These are phyloP conservation scores for Acacia confusa DNA, from an alignment of 306 rosid genomes.

Conservation along the genomic window DNA sequence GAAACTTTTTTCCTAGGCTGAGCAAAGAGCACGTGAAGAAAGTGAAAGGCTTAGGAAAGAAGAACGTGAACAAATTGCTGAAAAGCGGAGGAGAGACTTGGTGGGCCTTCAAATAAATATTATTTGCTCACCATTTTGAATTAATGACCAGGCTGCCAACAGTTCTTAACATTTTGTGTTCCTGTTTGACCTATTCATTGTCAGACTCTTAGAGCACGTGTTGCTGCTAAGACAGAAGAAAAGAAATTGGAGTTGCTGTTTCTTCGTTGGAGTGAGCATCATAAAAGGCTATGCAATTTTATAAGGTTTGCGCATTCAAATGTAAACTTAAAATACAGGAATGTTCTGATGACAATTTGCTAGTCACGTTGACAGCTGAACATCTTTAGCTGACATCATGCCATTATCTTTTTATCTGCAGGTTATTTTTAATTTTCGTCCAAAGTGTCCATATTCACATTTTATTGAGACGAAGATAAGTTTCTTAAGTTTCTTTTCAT, in stretches of 20 bases:
- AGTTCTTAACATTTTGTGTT: conserved; percentile 18
- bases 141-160: neutral
- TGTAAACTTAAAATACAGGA: neutral
- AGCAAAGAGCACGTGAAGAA: conserved; percentile 97
- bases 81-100: conserved; percentile 91
- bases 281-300: conserved; percentile 85
- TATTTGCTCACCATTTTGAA: neutral
- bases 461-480: conserved; percentile 97
- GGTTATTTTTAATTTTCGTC: conserved; percentile 99
- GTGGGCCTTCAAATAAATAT: conserved; percentile 44
- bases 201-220: conserved; percentile 95
- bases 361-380: conserved; percentile 23
- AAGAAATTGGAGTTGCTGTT: conserved; percentile 94
- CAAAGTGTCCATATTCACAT: conserved; percentile 99
- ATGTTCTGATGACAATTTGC: conserved; percentile 14
- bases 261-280: conserved; percentile 97
- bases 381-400: conserved; percentile 27
- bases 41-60: conserved; percentile 89
- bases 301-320: conserved; percentile 63
- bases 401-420: conserved; percentile 44
- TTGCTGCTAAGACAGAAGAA: conserved; percentile 96
- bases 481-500: conserved; percentile 96
- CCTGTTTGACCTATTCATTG: conserved; percentile 6
- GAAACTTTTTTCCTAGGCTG: conserved; percentile 61
- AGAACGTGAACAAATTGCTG: conserved; percentile 89